Conservation (phyloP, 2,329 filamentous ascomycete genomes). For the Periglandula ipomoeae region DNA sequence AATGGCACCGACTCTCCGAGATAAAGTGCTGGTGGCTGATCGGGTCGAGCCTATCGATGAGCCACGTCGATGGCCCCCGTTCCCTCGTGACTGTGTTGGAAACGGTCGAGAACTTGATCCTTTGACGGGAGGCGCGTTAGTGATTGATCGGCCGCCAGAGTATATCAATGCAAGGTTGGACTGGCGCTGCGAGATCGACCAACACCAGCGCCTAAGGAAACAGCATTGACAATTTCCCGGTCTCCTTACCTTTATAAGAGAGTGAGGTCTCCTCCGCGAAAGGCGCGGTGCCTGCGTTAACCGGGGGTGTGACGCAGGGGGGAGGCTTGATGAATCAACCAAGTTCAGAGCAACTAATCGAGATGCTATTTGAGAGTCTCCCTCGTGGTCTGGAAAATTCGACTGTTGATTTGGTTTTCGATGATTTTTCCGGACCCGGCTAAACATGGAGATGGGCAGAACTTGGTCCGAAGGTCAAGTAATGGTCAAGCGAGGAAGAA, state of each 20-base stretch:
- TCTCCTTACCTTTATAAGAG: conserved; percentile 6
- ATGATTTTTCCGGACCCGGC: conserved; percentile 23
- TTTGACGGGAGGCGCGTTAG: neutral
- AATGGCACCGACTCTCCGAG: conserved; percentile 27
- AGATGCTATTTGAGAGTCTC: conserved; percentile 3
- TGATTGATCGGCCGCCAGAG: too few relatives aligned
- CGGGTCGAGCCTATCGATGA: conserved; percentile 24
- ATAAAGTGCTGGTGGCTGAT: conserved; percentile 22
- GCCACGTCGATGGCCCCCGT: conserved; percentile 20
- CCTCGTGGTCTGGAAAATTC: conserved; percentile 7
- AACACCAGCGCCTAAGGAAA: too few relatives aligned
- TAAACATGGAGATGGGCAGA: conserved; percentile 26
- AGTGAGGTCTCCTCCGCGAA: conserved; percentile 2
- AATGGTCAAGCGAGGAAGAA: neutral
- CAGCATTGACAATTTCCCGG: too few relatives aligned
- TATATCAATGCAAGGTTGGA: too few relatives aligned
- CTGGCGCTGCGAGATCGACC: too few relatives aligned
- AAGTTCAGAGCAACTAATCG: neutral
- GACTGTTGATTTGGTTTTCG: conserved; percentile 16
- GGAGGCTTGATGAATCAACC: conserved; percentile 3
- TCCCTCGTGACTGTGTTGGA: conserved; percentile 17
- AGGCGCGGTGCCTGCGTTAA: conserved; percentile 1
- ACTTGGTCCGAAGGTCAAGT: conserved; percentile 1
- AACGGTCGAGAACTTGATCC: conserved; percentile 11
- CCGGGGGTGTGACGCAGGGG: neutral